Evolutionary conservation across 2,329 filamentous ascomycete species (phyloP).

Genomic region (Alternaria sp.): DNA sequence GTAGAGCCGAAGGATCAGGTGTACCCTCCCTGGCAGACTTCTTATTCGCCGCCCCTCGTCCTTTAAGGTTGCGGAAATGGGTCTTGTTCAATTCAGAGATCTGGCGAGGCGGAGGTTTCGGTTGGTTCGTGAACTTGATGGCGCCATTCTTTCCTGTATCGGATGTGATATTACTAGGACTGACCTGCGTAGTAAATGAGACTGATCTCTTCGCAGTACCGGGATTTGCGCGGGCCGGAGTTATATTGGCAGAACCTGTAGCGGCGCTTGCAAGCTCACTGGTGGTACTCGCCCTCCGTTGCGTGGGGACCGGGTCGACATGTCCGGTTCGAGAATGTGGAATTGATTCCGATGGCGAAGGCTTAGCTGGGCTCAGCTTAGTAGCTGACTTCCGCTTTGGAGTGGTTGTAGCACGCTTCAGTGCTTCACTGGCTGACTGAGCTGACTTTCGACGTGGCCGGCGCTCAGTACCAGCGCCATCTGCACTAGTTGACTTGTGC

Average conservation of each 20-base stretch:
- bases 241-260: not conserved
- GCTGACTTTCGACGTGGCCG: not conserved
- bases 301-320: not conserved
- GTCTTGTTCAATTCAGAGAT: conserved; percentile 16
- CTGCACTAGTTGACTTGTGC: not conserved
- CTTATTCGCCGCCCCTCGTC: conserved; percentile 23
- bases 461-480: not conserved
- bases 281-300: not conserved
- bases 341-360: not conserved
- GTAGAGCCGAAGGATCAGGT: conserved; percentile 31
- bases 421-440: not conserved
- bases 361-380: not conserved
- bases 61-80: conserved; percentile 25
- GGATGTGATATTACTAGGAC: conserved; percentile 1
- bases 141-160: conserved; percentile 4
- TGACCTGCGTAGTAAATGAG: not conserved
- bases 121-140: conserved; percentile 38
- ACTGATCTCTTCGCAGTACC: not conserved
- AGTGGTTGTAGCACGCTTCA: not conserved
- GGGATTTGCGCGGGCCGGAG: not conserved
- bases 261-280: not conserved
- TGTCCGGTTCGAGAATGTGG: not conserved
- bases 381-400: not conserved
- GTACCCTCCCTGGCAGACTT: conserved; percentile 29
- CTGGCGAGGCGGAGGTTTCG: conserved; percentile 12